Evolutionary conservation across 2,329 filamentous ascomycete species (phyloP).

Genomic region (Neocatenulostroma microsporum): DNA sequence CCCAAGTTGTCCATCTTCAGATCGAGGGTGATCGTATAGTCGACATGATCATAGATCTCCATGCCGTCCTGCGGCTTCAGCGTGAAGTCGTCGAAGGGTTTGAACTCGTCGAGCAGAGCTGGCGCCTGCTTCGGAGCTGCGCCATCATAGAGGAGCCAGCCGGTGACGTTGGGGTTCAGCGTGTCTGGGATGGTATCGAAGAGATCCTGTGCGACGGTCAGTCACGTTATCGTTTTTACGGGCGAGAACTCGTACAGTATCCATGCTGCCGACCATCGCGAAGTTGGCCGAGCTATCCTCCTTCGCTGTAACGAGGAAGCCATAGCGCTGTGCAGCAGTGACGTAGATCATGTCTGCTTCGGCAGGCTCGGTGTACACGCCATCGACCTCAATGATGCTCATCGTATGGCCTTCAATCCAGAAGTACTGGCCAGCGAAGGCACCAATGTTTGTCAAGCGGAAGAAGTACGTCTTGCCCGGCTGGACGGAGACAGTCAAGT

Average conservation of each 20-base stretch:
- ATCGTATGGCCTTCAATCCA: slow-evolving; percentile 61
- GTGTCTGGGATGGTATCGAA: slow-evolving; percentile 61
- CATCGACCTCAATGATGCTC: slow-evolving; percentile 61
- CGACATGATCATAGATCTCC: slow-evolving; percentile 53
- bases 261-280: slow-evolving; percentile 51
- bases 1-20: slow-evolving; percentile 57
- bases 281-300: slow-evolving; percentile 48
- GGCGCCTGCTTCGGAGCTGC: slow-evolving; percentile 42
- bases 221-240: neutral
- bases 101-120: slow-evolving; percentile 51
- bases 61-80: slow-evolving; percentile 62
- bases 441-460: slow-evolving; percentile 62
- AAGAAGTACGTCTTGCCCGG: slow-evolving; percentile 55
- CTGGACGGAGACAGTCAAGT: slow-evolving; percentile 38
- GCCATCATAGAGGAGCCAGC: slow-evolving; percentile 50
- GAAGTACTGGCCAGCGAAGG: slow-evolving; percentile 65
- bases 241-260: slow-evolving; percentile 28
- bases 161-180: slow-evolving; percentile 58
- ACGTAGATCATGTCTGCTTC: slow-evolving; percentile 56
- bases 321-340: slow-evolving; percentile 64
- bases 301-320: slow-evolving; percentile 56
- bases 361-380: slow-evolving; percentile 55
- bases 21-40: slow-evolving; percentile 54
- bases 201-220: slow-evolving; percentile 29
- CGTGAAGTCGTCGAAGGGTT: slow-evolving; percentile 65